A percentile compares a stretch with the other conserved stretches of the same genome.
phyloP scores from a whole-genome alignment of 2,329 filamentous ascomycete genomes.

The Pestalotiopsis sp. region DNA sequence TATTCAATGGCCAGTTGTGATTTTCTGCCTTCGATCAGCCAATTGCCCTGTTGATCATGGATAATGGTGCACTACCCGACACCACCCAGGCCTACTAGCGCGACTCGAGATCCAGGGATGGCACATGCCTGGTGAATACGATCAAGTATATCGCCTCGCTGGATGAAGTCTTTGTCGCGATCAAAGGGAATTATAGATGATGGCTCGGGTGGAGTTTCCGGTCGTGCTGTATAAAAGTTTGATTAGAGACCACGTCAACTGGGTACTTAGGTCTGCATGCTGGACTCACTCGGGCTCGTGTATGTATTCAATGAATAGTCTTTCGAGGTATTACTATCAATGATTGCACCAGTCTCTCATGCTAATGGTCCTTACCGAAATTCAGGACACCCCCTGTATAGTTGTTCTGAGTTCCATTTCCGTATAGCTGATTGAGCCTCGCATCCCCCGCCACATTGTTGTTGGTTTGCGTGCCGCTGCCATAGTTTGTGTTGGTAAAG shows the following conservation, averaged over 20 bases:
- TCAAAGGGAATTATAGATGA: slow-evolving; percentile 5
- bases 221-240: neutral
- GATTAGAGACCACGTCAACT: too few relatives aligned
- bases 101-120: neutral
- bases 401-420: neutral
- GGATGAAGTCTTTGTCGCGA: neutral
- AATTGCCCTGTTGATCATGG: neutral
- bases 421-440: neutral
- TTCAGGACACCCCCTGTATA: neutral
- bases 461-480: neutral
- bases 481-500: neutral
- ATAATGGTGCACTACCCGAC: neutral
- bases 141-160: neutral
- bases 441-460: neutral
- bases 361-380: neutral
- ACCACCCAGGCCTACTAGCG: slow-evolving; percentile 6
- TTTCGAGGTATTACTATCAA: neutral
- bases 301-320: neutral
- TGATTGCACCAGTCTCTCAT: neutral
- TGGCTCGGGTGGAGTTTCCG: neutral
- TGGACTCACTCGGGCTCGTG: neutral
- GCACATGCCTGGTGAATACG: neutral
- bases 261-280: too few relatives aligned
- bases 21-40: slow-evolving; percentile 9
- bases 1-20: slow-evolving; percentile 23